phyloP scores from a whole-genome alignment of 352 stramenopile genomes.

The Phytopythium sindhum region DNA sequence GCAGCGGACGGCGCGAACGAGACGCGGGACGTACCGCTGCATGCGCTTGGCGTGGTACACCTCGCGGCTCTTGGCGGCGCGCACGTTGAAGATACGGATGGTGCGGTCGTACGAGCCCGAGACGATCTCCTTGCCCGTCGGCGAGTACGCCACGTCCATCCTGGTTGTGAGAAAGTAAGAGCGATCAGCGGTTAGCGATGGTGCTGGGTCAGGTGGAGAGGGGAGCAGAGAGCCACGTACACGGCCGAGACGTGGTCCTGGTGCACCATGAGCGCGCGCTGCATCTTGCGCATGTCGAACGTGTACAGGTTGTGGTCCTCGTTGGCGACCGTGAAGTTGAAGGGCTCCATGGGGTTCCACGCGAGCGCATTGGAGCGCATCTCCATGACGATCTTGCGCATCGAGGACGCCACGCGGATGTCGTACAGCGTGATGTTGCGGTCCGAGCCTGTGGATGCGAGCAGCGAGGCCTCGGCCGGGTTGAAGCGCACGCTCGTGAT shows the following conservation, averaged over 20 bases:
- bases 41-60: slow-evolving; percentile 99
- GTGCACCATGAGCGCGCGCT: slow-evolving; percentile 93
- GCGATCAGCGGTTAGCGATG: not conserved
- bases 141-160: slow-evolving; percentile 97
- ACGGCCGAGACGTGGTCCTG: slow-evolving; percentile 98
- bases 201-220: not conserved
- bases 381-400: slow-evolving; percentile 95
- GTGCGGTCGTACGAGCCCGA: slow-evolving; percentile 98
- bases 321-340: slow-evolving; percentile 99
- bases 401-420: slow-evolving; percentile 83
- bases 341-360: slow-evolving; percentile 99
- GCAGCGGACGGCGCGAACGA: not conserved
- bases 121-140: slow-evolving; percentile 98
- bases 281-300: slow-evolving; percentile 99
- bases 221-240: slow-evolving; percentile 32
- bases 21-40: slow-evolving; percentile 83
- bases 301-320: slow-evolving; percentile 99
- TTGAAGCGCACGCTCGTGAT: slow-evolving; percentile 95
- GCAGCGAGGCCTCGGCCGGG: slow-evolving; percentile 92
- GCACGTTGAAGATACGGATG: slow-evolving; percentile 95
- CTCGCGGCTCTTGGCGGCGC: slow-evolving; percentile 82
- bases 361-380: slow-evolving; percentile 98
- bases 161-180: slow-evolving; percentile 18
- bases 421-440: slow-evolving; percentile 93
- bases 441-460: slow-evolving; percentile 95